Conservation (phyloP, 192 early-diverging fungal genomes). For the Podila minutissima region DNA sequence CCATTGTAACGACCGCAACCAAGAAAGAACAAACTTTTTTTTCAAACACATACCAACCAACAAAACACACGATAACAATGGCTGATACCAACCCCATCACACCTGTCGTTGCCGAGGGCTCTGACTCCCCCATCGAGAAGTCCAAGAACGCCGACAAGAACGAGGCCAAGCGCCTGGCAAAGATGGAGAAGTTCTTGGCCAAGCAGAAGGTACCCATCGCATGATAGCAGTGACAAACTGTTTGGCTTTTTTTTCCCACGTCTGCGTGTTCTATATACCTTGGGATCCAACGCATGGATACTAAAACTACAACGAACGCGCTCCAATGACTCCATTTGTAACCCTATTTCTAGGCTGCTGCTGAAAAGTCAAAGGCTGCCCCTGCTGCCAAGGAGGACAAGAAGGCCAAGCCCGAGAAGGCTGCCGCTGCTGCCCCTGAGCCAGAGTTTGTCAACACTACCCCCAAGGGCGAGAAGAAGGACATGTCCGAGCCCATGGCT, state of each 20-base stretch:
- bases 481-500: slow-evolving; percentile 80
- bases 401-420: slow-evolving; percentile 43
- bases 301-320: no score
- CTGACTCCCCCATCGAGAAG: slow-evolving; percentile 45
- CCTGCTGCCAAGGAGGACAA: slow-evolving; percentile 47
- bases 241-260: neutral
- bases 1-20: slow-evolving; percentile 1
- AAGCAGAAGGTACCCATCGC: slow-evolving; percentile 81
- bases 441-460: slow-evolving; percentile 83
- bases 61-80: slow-evolving; percentile 22
- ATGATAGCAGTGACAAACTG: neutral
- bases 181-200: slow-evolving; percentile 92
- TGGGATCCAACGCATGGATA: no score
- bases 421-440: slow-evolving; percentile 45
- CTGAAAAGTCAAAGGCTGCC: slow-evolving; percentile 56
- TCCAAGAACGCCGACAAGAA: slow-evolving; percentile 91
- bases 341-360: slow-evolving; percentile 11
- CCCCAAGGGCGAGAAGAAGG: slow-evolving; percentile 86
- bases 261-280: no score
- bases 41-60: neutral
- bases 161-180: slow-evolving; percentile 90
- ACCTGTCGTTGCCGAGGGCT: slow-evolving; percentile 22
- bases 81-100: slow-evolving; percentile 34
- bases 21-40: neutral
- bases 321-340: neutral